Base-by-base conservation (phyloP, 129 eudicot species). In the Chrysanthemum seticuspe region DNA sequence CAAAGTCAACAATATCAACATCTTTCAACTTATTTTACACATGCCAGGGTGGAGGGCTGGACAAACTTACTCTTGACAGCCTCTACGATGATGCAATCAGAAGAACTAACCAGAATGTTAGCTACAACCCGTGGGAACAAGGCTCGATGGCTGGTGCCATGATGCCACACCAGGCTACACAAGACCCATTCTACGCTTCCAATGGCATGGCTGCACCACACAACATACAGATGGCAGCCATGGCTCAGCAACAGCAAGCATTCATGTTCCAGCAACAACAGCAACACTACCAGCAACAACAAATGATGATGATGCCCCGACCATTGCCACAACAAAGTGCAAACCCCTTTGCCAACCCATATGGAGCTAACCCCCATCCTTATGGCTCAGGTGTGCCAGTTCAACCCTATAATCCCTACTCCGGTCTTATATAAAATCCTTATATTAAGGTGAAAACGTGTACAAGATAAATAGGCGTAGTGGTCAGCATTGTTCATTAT, bases 351-450 rank as follows among this genome's bases (percentile, higher is more conserved):
- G 91, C 81, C 47, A 84, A 70, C 67, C 78, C 88, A 11, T 84
- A 84, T 55, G 89, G 80, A 14, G 80, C 87, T 51, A 47, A 31
- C 23, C 67, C 72, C n/a, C 85, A 85, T 81, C 83, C 96, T 13
- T 86, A 87, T 25, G 96, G 91, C 49, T 40, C 91, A 36, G 96
- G 98, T 70, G 83, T 89, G 87, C 97, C 98, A 6, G 89, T 81
- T 55, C 96, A 90, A 78, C 62, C 96, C 57, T 79, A 88, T 64
- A 90, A 94, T 79, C 91, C 99, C 9, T 88, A 88, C 67, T 51
- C 98, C 5, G 97, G 98, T 47, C 84, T 84, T 70, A 82, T 90
- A 57, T 92, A 78, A 58, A 29, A 72, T 68, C 48, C 40, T 44
- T 62, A 49, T 8, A 25, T 70, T 18, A 16, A 49, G 76, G 72